phyloP scores from a whole-genome alignment of 176 grass and related monocot genomes.

The Chloris gayana region DNA sequence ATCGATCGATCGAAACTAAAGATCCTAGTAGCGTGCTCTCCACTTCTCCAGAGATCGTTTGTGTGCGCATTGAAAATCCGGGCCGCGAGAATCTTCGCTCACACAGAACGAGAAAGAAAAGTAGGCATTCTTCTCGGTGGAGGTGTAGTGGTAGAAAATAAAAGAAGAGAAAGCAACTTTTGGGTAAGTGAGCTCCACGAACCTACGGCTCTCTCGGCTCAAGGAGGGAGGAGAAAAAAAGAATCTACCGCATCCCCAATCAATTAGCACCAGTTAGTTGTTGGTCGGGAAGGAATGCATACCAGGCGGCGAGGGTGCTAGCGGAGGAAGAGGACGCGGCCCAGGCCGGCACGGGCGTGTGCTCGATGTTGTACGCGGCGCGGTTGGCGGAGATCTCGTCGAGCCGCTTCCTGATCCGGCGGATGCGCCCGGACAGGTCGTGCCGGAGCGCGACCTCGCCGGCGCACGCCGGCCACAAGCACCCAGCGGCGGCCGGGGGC shows the following conservation, averaged over 20 bases:
- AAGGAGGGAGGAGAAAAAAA: no score
- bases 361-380: constrained; percentile 40
- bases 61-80: no score
- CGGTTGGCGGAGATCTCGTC: constrained; percentile 52
- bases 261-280: no score
- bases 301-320: constrained; percentile 44
- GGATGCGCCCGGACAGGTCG: constrained; percentile 38
- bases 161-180: neutral
- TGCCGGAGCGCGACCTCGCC: constrained; percentile 42
- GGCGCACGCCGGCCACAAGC: constrained; percentile 27
- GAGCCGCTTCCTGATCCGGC: constrained; percentile 50
- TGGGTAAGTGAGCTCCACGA: neutral
- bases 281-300: neutral
- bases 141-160: neutral
- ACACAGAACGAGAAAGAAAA: neutral
- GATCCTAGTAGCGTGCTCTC: no score
- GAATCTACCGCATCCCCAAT: no score
- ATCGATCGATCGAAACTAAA: no score
- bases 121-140: neutral
- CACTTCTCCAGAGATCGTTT: no score
- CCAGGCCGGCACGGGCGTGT: constrained; percentile 37
- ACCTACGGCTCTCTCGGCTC: no score
- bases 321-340: constrained; percentile 11
- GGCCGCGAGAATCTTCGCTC: no score
- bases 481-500: neutral